Conservation (phyloP, 108 stramenopile genomes). For the Nitzschia palea region DNA sequence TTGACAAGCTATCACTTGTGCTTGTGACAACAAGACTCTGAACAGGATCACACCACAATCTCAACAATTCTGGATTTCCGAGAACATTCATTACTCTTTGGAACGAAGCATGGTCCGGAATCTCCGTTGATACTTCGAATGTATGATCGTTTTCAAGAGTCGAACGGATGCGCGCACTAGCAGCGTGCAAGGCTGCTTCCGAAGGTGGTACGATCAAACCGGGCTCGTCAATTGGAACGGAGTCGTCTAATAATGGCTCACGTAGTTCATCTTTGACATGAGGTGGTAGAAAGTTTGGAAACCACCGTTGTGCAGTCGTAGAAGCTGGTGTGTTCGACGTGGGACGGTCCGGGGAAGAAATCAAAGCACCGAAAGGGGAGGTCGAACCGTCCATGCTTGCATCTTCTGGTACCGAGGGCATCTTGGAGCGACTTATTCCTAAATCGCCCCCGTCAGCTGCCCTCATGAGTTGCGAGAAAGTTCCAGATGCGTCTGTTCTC, state of each 20-base stretch:
- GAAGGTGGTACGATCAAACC: not conserved
- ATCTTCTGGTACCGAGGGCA: constrained; percentile 19
- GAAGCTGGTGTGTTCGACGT: not conserved
- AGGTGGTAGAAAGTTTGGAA: not conserved
- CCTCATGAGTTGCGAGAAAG: constrained; percentile 47
- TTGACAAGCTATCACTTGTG: constrained; percentile 35
- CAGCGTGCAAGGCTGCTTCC: constrained; percentile 11
- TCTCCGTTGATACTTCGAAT: constrained; percentile 32
- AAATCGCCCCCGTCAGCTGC: constrained; percentile 41
- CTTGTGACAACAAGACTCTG: constrained; percentile 57
- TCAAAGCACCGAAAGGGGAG: constrained; percentile 10
- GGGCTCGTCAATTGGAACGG: not conserved
- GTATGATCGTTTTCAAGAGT: constrained; percentile 21
- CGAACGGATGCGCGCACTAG: constrained; percentile 3
- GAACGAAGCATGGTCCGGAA: constrained; percentile 13
- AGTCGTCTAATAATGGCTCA: not conserved
- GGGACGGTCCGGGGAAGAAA: not conserved
- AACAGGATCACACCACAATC: constrained; percentile 73
- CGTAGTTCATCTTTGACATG: not conserved
- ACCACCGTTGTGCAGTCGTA: not conserved
- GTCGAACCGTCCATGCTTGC: constrained; percentile 2
- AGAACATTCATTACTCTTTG: constrained; percentile 58
- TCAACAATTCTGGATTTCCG: constrained; percentile 57
- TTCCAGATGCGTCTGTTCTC: not conserved
- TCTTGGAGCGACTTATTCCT: not conserved